Conservation (phyloP, 805 yeast species). For the Brettanomyces naardenensis region DNA sequence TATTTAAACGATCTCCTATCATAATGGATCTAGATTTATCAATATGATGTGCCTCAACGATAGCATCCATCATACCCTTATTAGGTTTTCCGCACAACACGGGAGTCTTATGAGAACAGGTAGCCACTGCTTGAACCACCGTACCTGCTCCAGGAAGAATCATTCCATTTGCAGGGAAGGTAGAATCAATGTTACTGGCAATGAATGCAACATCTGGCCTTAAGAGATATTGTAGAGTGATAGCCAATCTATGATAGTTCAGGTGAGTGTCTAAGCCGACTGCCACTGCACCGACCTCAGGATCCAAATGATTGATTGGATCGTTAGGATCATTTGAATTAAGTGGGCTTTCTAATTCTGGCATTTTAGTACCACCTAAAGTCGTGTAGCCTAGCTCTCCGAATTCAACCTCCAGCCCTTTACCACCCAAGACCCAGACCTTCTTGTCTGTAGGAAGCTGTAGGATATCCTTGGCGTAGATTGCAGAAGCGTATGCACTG, state of each 20-base stretch:
- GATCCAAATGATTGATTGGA: slow-evolving; percentile 54
- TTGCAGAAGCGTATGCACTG: slow-evolving; percentile 85
- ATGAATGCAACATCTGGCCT: slow-evolving; percentile 63
- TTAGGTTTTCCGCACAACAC: slow-evolving; percentile 88
- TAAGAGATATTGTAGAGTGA: slow-evolving; percentile 72
- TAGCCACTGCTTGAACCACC: slow-evolving; percentile 67
- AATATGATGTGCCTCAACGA: slow-evolving; percentile 55
- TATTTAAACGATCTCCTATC: slow-evolving; percentile 94
- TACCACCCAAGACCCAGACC: slow-evolving; percentile 85
- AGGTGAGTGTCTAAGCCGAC: slow-evolving; percentile 76
- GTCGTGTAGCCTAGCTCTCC: slow-evolving; percentile 63
- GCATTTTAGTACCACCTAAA: slow-evolving; percentile 63
- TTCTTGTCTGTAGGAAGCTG: slow-evolving; percentile 69
- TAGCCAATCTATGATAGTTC: slow-evolving; percentile 76
- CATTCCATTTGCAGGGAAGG: slow-evolving; percentile 83
- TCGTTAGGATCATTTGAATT: slow-evolving; percentile 51
- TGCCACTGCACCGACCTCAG: slow-evolving; percentile 76
- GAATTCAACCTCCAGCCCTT: slow-evolving; percentile 79
- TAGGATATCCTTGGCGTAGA: slow-evolving; percentile 70
- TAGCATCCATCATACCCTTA: slow-evolving; percentile 82
- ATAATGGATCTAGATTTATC: slow-evolving; percentile 63
- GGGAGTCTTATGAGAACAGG: slow-evolving; percentile 75
- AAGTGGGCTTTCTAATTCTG: slow-evolving; percentile 28
- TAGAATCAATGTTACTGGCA: slow-evolving; percentile 93
- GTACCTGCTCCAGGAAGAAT: slow-evolving; percentile 95